Conservation (phyloP, 148 eudicot genomes). For the Rhododendron ferrugineum region DNA sequence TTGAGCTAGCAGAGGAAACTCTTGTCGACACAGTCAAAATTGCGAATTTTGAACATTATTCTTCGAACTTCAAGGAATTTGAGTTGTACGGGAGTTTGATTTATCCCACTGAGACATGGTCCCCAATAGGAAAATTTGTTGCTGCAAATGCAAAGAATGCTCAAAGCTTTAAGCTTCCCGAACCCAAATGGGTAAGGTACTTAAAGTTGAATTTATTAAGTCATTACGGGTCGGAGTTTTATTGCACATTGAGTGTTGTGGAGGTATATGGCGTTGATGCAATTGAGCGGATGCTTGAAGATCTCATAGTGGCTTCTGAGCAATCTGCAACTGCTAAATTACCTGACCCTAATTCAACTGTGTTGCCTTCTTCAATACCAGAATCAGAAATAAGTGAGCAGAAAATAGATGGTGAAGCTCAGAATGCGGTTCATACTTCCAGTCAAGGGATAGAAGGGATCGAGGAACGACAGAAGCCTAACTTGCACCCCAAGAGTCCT, state of each 20-base stretch:
- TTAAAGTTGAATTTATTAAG: constrained; percentile 60
- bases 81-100: constrained; percentile 63
- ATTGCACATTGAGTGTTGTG: constrained; percentile 71
- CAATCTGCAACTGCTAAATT: constrained; percentile 27
- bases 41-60: constrained; percentile 17
- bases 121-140: constrained; percentile 56
- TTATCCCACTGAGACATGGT: constrained; percentile 79
- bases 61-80: constrained; percentile 29
- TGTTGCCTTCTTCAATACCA: constrained; percentile 21
- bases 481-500: constrained; percentile 33
- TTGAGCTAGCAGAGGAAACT: constrained; percentile 85
- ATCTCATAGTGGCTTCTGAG: constrained; percentile 58
- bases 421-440: constrained; percentile 22
- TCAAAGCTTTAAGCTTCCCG: constrained; percentile 67
- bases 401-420: constrained; percentile 32
- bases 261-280: constrained; percentile 95
- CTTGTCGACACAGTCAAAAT: constrained; percentile 74
- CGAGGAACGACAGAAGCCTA: constrained; percentile 30
- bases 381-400: constrained; percentile 26
- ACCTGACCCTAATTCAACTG: constrained; percentile 40
- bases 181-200: constrained; percentile 83
- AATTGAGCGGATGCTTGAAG: constrained; percentile 89
- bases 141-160: constrained; percentile 78
- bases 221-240: constrained; percentile 85
- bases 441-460: constrained; percentile 33